A percentile compares a stretch with the other conserved stretches of the same genome.
Evolutionary conservation across 2,329 filamentous ascomycete species (phyloP).

Genomic region (Fusarium robinianum): DNA sequence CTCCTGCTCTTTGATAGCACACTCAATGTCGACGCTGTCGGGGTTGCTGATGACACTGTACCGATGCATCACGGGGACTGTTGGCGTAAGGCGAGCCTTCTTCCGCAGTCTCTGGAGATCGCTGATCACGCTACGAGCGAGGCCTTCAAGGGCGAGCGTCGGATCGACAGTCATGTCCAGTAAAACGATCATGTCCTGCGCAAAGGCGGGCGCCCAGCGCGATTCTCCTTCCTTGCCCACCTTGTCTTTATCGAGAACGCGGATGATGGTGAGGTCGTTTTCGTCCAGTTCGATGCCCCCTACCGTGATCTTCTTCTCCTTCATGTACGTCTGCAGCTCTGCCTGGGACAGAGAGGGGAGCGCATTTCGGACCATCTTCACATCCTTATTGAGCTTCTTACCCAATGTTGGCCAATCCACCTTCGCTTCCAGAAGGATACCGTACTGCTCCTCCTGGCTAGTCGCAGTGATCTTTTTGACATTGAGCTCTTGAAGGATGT

Average conservation of each 20-base stretch:
- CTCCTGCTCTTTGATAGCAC: neutral
- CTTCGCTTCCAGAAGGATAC: slow-evolving; percentile 78
- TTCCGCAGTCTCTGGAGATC: slow-evolving; percentile 85
- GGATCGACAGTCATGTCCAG: slow-evolving; percentile 70
- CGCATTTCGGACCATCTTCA: slow-evolving; percentile 81
- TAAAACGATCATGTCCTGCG: slow-evolving; percentile 69
- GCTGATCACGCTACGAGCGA: slow-evolving; percentile 82
- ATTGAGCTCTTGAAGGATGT: slow-evolving; percentile 85
- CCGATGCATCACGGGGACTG: slow-evolving; percentile 71
- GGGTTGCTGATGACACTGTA: slow-evolving; percentile 3
- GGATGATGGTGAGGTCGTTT: slow-evolving; percentile 64
- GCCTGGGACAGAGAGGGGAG: slow-evolving; percentile 73
- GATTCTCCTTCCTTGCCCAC: slow-evolving; percentile 1
- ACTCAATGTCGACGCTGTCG: neutral
- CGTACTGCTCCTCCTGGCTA: slow-evolving; percentile 80
- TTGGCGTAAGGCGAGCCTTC: slow-evolving; percentile 81
- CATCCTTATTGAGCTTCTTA: slow-evolving; percentile 91
- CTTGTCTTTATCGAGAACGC: slow-evolving; percentile 8
- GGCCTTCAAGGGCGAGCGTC: slow-evolving; percentile 78
- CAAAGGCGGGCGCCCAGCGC: slow-evolving; percentile 33
- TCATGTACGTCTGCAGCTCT: slow-evolving; percentile 74
- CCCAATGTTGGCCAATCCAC: slow-evolving; percentile 88
- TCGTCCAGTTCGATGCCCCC: slow-evolving; percentile 77
- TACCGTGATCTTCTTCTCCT: slow-evolving; percentile 71
- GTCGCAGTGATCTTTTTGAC: slow-evolving; percentile 79